These are phyloP conservation scores for Fraxinus sp. DNA, from an alignment of 305 asterid genomes.

Conservation along the genomic window DNA sequence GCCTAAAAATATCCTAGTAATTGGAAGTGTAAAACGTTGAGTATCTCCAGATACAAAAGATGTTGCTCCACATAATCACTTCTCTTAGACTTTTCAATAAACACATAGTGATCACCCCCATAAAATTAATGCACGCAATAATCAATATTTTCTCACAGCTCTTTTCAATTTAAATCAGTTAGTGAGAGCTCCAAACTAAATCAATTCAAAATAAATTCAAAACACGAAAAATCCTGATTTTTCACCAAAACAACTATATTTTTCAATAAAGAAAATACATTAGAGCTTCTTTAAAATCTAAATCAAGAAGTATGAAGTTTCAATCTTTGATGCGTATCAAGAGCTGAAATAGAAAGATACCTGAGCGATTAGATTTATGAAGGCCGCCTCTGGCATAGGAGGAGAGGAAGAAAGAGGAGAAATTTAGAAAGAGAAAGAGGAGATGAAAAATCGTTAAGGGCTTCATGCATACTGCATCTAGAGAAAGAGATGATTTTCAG, in stretches of 20 bases:
- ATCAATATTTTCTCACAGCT: background rate
- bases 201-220: background rate
- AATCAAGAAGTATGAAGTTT: background rate
- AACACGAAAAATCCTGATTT: background rate
- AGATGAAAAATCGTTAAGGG: constrained; percentile 38
- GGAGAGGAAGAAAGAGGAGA: constrained; percentile 37
- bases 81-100: background rate
- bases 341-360: constrained; percentile 24
- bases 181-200: constrained; percentile 8
- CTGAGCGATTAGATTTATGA: constrained; percentile 36
- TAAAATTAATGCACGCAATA: background rate
- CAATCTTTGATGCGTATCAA: background rate
- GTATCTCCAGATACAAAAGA: background rate
- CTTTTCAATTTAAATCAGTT: background rate
- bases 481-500: background rate
- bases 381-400: constrained; percentile 40
- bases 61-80: background rate
- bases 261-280: background rate
- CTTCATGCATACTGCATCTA: background rate
- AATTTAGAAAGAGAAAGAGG: constrained; percentile 34
- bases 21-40: background rate
- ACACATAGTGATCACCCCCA: background rate
- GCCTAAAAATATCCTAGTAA: background rate
- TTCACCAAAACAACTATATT: background rate
- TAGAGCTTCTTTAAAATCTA: background rate